Base-by-base conservation (phyloP, 176 grass and related monocot genomes). In the Musa itinerans region DNA sequence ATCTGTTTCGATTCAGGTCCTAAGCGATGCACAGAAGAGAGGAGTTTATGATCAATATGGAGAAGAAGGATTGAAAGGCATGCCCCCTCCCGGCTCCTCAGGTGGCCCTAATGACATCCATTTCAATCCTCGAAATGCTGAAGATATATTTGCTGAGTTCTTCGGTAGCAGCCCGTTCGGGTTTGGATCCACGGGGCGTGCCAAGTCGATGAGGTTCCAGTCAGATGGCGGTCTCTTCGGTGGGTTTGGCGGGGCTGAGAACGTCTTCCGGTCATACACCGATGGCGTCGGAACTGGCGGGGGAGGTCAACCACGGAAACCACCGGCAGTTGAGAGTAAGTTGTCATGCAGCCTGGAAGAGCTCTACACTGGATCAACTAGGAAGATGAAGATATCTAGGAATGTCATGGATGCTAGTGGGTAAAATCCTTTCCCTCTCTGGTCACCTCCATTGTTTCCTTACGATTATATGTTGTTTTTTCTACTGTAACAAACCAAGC, bases 121-220 rank as follows among this genome's bases (percentile, higher is more conserved):
- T 0, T 78, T 78, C 52, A 68, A 68, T 55, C 76, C 76, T 70
- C 83, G 78, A 16, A 76, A 69, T 64, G 79, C 50, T 12, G 87
- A 92, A 68, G 92, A 96, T 74, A 92, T 92, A 54, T 92, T 96
- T 71, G 77, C 89, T 0, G 89, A 92, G 80, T 96, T 96, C 82
- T 89, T 96, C 55, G 87, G 89, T 8, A 87, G 84, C 78, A 84
- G 83, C 67, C 85, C 87, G 1, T 89, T 96, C 65, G 84, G 82
- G 57, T 96, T 91, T 34, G 52, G 78, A 21, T 74, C 55, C 50
- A 86, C 26, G 27, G 29, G 24, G 72, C 79, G 79, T 16, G 78
- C 81, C 13, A 84, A 66, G 52, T 81, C 84, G 19, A 79, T 74
- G 77, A 78, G 43, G 14, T 84, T 14, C 53, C 76, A 59, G 27